phyloP scores from a whole-genome alignment of 2,329 filamentous ascomycete genomes.

The Xylariaceae sp. region DNA sequence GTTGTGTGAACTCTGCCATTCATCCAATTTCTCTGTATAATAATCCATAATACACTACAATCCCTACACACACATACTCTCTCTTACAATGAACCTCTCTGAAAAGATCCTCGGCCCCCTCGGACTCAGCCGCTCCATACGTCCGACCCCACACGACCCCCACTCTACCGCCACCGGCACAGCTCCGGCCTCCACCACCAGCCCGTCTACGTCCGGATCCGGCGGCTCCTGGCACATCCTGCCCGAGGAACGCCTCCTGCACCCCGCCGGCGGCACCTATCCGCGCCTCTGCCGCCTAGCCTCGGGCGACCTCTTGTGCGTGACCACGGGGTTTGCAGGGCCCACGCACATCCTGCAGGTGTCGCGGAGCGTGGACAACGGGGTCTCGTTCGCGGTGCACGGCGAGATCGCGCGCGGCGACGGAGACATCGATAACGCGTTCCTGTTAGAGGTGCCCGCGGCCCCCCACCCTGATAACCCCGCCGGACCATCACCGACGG shows the following conservation, averaged over 20 bases:
- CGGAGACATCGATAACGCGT: constrained; percentile 52
- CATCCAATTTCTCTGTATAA: constrained; percentile 16
- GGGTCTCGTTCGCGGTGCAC: constrained; percentile 43
- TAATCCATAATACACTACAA: too few species aligned
- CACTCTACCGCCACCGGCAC: too few species aligned
- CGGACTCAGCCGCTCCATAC: constrained; percentile 9
- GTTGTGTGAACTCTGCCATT: too few species aligned
- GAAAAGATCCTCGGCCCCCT: constrained; percentile 25
- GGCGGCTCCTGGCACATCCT: constrained; percentile 29
- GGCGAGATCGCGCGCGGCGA: constrained; percentile 47
- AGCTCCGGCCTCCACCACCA: too few species aligned
- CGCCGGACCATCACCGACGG: too few species aligned
- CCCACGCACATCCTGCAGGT: constrained; percentile 44
- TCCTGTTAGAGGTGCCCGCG: constrained; percentile 45
- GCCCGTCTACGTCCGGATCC: constrained; percentile 36
- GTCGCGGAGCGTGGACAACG: constrained; percentile 48
- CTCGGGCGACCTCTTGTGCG: constrained; percentile 49
- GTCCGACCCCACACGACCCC: neutral
- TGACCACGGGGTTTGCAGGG: constrained; percentile 46
- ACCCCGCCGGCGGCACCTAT: constrained; percentile 46
- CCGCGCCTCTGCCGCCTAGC: constrained; percentile 48
- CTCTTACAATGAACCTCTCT: constrained; percentile 14
- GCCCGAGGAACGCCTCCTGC: constrained; percentile 48
- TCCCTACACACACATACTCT: too few species aligned
- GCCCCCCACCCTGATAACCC: constrained; percentile 8